Base-by-base conservation (phyloP, 306 rosid genomes). In the Potentilla sterilis region DNA sequence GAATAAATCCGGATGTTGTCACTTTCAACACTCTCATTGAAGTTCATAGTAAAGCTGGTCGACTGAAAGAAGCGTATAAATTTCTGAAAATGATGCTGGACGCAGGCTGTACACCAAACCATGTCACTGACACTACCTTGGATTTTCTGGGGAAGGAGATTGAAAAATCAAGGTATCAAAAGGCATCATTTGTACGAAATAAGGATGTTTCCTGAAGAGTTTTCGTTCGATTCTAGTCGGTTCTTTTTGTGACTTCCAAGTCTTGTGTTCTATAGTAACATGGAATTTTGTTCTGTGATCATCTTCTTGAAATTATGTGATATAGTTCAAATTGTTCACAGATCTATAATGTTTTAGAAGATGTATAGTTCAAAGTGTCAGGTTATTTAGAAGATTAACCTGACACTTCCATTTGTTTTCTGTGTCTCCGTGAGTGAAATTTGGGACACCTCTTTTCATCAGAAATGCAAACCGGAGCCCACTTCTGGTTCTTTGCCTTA, bases 11-110 rank as follows among this genome's bases (percentile, higher is more conserved):
- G 21, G 97, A 94, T 65, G 88, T 92, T 77, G 96, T 92, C 47
- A 94, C 95, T 59, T 92, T 82, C 54, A 94, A 94, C 78, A 91
- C 97, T 55, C 86, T 94, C 42, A 92, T 94, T 84, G 96, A 94
- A 87, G 91, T 94, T 86, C 92, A 94, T 66, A 87, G 90, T 75
- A 94, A 92, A 89, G 96, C 93, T 19, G 96, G 98, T 63, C 87
- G 67, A 37, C 80, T 90, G 66, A 90, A 92, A 84, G 97, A 92
- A 37, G 98, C 97, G 32, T 87, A 90, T 78, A 87, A 90, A 32
- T 92, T 90, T 82, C 82, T 92, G 43, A 92, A 90, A 78, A 87
- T 87, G 97, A 94, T 94, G 97, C 66, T 94, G 46, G 95, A 94
- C 75, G 88, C 91, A 21, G 97, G 98, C 70, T 94, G 97, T 84